Conservation (phyloP, 177 flowering plant genomes). For the Tripterygium wilfordii region DNA sequence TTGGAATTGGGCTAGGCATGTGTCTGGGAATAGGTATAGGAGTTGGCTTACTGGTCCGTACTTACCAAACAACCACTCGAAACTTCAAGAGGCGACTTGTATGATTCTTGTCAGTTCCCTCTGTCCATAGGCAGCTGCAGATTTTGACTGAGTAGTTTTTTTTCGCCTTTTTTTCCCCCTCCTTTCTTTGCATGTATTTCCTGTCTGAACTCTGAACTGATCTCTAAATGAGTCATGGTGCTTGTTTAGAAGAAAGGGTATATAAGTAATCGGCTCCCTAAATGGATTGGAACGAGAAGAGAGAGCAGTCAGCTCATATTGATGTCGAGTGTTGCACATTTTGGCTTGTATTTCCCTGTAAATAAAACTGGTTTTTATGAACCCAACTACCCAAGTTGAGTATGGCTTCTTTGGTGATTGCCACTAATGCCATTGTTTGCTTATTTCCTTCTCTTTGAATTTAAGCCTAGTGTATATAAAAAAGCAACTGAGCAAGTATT, state of each 20-base stretch:
- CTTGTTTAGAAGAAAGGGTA: slow-evolving; percentile 7
- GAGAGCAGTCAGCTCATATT: not conserved
- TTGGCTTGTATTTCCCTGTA: slow-evolving; percentile 9
- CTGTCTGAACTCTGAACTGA: no score
- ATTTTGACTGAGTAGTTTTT: no score
- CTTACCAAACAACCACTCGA: slow-evolving; percentile 70
- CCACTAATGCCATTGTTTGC: no score
- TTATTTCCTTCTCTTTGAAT: no score
- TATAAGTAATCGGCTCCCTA: not conserved
- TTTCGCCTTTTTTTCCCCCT: no score
- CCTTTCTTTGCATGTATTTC: no score
- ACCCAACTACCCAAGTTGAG: not conserved
- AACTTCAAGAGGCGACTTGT: slow-evolving; percentile 57
- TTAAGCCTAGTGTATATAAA: no score
- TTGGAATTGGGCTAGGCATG: slow-evolving; percentile 85
- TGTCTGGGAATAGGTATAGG: slow-evolving; percentile 83
- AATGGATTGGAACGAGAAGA: slow-evolving; percentile 4
- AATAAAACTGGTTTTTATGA: slow-evolving; percentile 1
- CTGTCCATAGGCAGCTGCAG: slow-evolving; percentile 22
- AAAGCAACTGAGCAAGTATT: no score
- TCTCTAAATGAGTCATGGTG: slow-evolving; percentile 3
- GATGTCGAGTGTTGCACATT: slow-evolving; percentile 1
- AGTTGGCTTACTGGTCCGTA: slow-evolving; percentile 72
- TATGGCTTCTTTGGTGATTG: no score
- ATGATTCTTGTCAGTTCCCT: slow-evolving; percentile 14